Evolutionary conservation across 2,329 filamentous ascomycete species (phyloP).

Genomic region (Fusarium dlaminii): DNA sequence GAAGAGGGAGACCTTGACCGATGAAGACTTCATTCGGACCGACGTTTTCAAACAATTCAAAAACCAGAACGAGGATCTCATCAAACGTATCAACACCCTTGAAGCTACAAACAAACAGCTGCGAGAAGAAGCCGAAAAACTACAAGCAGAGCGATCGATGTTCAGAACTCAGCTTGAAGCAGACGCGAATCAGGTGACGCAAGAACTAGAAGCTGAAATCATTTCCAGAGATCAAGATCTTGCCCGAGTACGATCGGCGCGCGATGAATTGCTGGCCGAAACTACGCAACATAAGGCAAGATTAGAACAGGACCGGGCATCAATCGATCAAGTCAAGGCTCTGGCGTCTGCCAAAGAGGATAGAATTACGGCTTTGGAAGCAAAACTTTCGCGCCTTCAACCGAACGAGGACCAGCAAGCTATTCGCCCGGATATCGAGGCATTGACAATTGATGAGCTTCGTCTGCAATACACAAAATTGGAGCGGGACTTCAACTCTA

Average conservation of each 20-base stretch:
- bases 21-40: conserved; percentile 93
- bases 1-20: conserved; percentile 76
- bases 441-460: conserved; percentile 76
- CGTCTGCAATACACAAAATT: conserved; percentile 77
- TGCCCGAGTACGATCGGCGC: conserved; percentile 81
- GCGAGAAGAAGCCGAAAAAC: conserved; percentile 83
- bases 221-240: conserved; percentile 85
- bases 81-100: conserved; percentile 89
- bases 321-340: conserved; percentile 80
- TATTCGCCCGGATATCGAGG: conserved; percentile 58
- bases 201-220: conserved; percentile 84
- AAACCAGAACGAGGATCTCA: conserved; percentile 88
- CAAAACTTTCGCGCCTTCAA: conserved; percentile 78
- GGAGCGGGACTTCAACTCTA: conserved; percentile 81
- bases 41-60: conserved; percentile 94
- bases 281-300: conserved; percentile 80
- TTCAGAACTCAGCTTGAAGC: conserved; percentile 84
- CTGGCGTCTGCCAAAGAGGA: conserved; percentile 81
- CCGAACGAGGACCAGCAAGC: conserved; percentile 58
- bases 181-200: conserved; percentile 76
- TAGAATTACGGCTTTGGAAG: conserved; percentile 83
- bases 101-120: conserved; percentile 89
- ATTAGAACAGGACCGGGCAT: conserved; percentile 78
- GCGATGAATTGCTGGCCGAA: conserved; percentile 88
- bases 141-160: conserved; percentile 83